Percentiles rank a stretch among this genome's conserved stretches.
phyloP scores from a whole-genome alignment of 495 filamentous ascomycete genomes.

The Penicillium salamii region DNA sequence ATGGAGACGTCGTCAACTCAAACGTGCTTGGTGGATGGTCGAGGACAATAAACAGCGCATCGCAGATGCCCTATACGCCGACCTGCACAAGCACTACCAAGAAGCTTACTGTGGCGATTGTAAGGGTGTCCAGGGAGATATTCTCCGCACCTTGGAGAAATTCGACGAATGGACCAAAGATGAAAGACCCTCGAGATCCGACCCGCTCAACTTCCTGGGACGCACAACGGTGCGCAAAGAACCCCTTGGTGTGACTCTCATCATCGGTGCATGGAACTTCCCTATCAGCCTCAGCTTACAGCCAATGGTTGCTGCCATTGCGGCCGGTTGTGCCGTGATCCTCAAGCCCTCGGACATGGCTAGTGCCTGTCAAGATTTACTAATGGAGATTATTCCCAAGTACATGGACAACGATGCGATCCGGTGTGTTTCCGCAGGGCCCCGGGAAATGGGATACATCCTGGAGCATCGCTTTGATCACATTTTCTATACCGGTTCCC shows the following conservation, averaged over 20 bases:
- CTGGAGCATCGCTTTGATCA: conserved; percentile 86
- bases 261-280: conserved; percentile 91
- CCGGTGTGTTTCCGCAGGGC: conserved; percentile 67
- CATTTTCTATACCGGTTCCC: conserved; percentile 85
- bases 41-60: conserved; percentile 67
- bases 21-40: conserved; percentile 52
- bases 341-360: conserved; percentile 82
- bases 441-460: conserved; percentile 70
- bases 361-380: conserved; percentile 61
- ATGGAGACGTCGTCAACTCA: conserved; percentile 47
- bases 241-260: conserved; percentile 72
- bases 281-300: conserved; percentile 69
- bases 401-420: conserved; percentile 68
- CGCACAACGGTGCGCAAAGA: conserved; percentile 75
- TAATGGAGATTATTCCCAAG: conserved; percentile 68
- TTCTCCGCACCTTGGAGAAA: conserved; percentile 66
- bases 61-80: conserved; percentile 61
- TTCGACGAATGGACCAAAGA: conserved; percentile 73
- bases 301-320: conserved; percentile 80
- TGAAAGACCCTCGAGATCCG: conserved; percentile 60
- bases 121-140: conserved; percentile 64
- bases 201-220: conserved; percentile 54
- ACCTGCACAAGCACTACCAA: conserved; percentile 66
- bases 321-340: conserved; percentile 77
- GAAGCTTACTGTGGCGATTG: conserved; percentile 67